Evolutionary conservation across 495 filamentous ascomycete genomes (phyloP), one percentile per base, ranked within the genome.

Genomic region (Penicillium silybi): DNA sequence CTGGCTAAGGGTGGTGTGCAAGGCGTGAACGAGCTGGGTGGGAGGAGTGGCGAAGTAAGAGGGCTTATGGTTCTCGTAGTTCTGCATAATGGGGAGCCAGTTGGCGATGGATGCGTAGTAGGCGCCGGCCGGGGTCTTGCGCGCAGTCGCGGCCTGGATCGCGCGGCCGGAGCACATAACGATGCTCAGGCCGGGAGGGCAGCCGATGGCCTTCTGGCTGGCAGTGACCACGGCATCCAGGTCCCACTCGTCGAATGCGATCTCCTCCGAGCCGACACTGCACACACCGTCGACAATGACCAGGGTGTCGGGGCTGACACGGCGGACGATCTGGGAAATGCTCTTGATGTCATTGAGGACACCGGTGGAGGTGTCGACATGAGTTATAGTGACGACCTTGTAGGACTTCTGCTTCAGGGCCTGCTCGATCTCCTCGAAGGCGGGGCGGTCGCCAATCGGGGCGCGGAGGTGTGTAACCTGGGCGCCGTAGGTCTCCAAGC

Each of bases 21-120:
- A 84, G 29, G 93, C 93, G 66, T 88, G 92, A 57, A 98, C 79
- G 37, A 98, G 84, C 72, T 98, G 93, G 6, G 93, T 95, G 11
- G 90, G 87, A 0, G 93, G 93, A 11, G 93, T 98, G 23, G 93
- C 93, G 67, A 98, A 98, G 76, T 98, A 98, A 11, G 90, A 95
- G 38, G 95, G 82, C 73, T 97, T 98, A 73, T 88, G 86, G 58
- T 88, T 89, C 75, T 98, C 93, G 74, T 98, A 98, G 68, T 96
- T 96, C 75, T 92, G 84, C 93, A 98, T 97, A 64, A 98, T 95
- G 45, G 92, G 93, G 35, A 92, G 77, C 93, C 93, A 98, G 71
- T 98, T 97, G 76, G 87, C 90, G 74, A 97, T 89, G 2, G 87
- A 92, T 23, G 89, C 91, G 67, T 96, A 98, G 77, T 96, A 98